These are phyloP conservation scores for Botryosphaeria agaves DNA, from an alignment of 2,329 filamentous ascomycete genomes.

Conservation along the genomic window DNA sequence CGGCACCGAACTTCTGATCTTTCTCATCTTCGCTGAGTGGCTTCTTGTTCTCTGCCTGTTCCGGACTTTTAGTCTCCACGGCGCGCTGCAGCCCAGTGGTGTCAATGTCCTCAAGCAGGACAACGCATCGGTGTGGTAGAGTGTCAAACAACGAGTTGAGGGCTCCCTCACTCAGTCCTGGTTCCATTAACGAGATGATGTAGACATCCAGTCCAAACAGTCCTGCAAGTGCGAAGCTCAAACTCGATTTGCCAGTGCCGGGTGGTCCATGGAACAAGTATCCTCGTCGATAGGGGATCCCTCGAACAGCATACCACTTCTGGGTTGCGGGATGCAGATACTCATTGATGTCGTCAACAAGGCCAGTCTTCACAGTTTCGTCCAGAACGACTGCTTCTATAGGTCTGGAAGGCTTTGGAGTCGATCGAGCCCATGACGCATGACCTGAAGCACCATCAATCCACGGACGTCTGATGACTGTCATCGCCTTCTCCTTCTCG, in stretches of 20 bases:
- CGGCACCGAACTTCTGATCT: slow-evolving; percentile 2
- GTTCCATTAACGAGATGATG: slow-evolving; percentile 38
- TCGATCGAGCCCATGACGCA: slow-evolving; percentile 23
- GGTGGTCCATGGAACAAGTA: slow-evolving; percentile 63
- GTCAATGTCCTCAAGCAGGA: slow-evolving; percentile 30
- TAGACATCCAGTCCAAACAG: slow-evolving; percentile 30
- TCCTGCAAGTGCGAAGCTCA: slow-evolving; percentile 25
- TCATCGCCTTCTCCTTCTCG: slow-evolving; percentile 23
- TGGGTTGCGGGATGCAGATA: slow-evolving; percentile 55
- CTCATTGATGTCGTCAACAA: slow-evolving; percentile 59
- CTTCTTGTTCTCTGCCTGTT: slow-evolving; percentile 4
- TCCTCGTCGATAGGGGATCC: slow-evolving; percentile 71
- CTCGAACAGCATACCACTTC: slow-evolving; percentile 69
- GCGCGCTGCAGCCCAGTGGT: slow-evolving; percentile 24
- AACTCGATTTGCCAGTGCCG: slow-evolving; percentile 18
- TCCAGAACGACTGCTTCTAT: slow-evolving; percentile 65
- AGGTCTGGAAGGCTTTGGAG: slow-evolving; percentile 45
- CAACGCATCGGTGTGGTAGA: slow-evolving; percentile 26
- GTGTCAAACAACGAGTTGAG: slow-evolving; percentile 25
- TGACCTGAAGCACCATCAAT: no score
- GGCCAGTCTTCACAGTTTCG: slow-evolving; percentile 42
- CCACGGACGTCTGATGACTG: slow-evolving; percentile 28
- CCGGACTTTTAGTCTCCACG: slow-evolving; percentile 4
- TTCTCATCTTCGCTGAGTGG: slow-evolving; percentile 4
- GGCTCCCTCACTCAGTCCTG: slow-evolving; percentile 54